Conservation (phyloP, 257 asterid species). For the Orobanche coerulescens region DNA sequence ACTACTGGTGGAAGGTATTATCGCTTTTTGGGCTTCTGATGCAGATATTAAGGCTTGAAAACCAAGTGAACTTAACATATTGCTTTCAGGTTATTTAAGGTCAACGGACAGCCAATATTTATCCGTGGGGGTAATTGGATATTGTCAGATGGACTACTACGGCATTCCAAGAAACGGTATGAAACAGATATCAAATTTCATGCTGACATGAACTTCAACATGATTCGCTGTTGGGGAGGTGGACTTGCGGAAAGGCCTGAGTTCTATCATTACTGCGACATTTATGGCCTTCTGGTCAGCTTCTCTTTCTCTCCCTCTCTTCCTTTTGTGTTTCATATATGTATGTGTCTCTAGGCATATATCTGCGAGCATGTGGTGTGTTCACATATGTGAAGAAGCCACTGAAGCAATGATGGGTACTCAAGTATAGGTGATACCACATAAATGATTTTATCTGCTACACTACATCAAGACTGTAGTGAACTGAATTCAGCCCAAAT, state of each 20-base stretch:
- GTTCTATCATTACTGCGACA: constrained; percentile 83
- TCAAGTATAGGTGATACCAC: background rate
- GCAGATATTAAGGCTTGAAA: constrained; percentile 11
- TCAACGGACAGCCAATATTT: constrained; percentile 81
- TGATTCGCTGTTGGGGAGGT: constrained; percentile 99
- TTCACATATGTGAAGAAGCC: background rate
- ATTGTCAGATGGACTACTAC: constrained; percentile 87
- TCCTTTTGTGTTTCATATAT: background rate
- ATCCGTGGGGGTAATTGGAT: constrained; percentile 99
- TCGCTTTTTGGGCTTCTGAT: background rate
- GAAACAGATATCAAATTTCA: constrained; percentile 82
- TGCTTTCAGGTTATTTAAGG: constrained; percentile 71
- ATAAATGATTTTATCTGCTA: background rate
- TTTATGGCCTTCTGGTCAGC: constrained; percentile 81
- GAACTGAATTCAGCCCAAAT: background rate
- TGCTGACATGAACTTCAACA: constrained; percentile 97
- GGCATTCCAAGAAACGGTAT: constrained; percentile 79
- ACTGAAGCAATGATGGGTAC: background rate
- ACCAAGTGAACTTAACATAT: constrained; percentile 12
- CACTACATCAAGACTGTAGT: background rate
- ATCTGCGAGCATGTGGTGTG: background rate
- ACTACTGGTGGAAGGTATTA: constrained; percentile 89
- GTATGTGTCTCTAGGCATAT: background rate
- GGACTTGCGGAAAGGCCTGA: constrained; percentile 98
- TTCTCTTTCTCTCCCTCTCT: background rate